These are phyloP conservation scores for Santalum album DNA, from an alignment of 164 flowering plant species.

Conservation along the genomic window DNA sequence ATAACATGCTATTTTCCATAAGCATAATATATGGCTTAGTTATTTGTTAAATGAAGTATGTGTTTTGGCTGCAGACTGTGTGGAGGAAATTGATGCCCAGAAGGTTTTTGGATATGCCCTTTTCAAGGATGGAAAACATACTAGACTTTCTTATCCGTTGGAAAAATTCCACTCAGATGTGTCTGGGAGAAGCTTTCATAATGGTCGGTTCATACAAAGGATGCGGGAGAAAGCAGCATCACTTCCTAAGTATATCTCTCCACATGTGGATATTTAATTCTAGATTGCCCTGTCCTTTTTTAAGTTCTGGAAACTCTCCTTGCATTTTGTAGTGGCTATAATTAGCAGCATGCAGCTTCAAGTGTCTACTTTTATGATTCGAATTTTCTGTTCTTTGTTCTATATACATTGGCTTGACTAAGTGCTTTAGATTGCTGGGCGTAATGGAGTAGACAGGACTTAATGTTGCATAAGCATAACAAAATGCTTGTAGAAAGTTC, in stretches of 20 bases:
- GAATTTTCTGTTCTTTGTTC: background rate
- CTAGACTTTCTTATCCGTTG: conserved; percentile 71
- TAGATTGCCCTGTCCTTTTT: background rate
- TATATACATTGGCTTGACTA: no score
- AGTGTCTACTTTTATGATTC: background rate
- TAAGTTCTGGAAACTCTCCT: background rate
- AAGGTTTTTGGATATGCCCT: conserved; percentile 85
- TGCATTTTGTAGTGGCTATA: no score
- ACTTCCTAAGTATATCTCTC: conserved; percentile 58
- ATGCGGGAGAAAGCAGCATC: conserved; percentile 80
- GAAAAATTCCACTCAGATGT: conserved; percentile 82
- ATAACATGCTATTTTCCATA: no score
- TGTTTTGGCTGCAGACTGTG: conserved; percentile 58
- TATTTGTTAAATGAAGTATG: background rate
- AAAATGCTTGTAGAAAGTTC: no score
- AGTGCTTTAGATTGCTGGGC: no score
- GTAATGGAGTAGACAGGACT: no score
- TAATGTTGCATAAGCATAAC: no score
- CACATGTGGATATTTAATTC: background rate
- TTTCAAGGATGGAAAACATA: conserved; percentile 74
- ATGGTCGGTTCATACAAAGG: conserved; percentile 89
- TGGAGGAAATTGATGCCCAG: conserved; percentile 86
- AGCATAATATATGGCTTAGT: background rate
- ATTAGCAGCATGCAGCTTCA: background rate
- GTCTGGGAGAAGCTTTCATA: conserved; percentile 92